A percentile compares a stretch with the other conserved stretches of the same genome.
Evolutionary conservation across 768 basidiomycete species (phyloP).

Genomic region (Epithele typhae): DNA sequence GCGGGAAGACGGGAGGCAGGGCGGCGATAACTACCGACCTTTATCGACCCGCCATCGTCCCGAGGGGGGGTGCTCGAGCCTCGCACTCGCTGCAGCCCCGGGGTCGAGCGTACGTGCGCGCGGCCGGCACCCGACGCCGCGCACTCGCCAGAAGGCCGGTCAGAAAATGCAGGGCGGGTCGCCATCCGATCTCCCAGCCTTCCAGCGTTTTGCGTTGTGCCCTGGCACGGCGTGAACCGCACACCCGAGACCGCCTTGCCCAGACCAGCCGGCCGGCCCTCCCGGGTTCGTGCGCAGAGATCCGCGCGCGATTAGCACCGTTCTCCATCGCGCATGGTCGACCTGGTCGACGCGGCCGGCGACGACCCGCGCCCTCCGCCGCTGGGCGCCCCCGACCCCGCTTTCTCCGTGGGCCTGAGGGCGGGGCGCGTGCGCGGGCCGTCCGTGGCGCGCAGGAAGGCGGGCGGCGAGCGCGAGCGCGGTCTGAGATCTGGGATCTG

Average conservation of each 20-base stretch:
- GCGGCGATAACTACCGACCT: conserved; percentile 7
- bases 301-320: conserved; percentile 13
- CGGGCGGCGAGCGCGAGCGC: too few species aligned
- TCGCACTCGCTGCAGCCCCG: conserved; percentile 3
- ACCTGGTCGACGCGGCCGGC: conserved; percentile 4
- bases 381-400: conserved; percentile 1
- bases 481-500: conserved; percentile 7
- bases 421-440: too few species aligned
- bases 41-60: conserved; percentile 16
- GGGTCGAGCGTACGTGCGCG: conserved; percentile 1
- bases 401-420: background rate
- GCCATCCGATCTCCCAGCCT: conserved; percentile 10
- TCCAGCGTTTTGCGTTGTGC: conserved; percentile 1
- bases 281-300: conserved; percentile 8
- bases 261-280: conserved; percentile 4
- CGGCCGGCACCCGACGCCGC: background rate
- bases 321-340: background rate
- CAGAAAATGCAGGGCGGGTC: conserved; percentile 1
- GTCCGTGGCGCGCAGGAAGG: conserved; percentile 8
- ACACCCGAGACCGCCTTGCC: conserved; percentile 6
- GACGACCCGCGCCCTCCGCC: background rate
- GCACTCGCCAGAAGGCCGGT: conserved; percentile 6
- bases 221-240: too few species aligned
- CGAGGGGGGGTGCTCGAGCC: conserved; percentile 2
- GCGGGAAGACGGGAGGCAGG: conserved; percentile 5